Conservation (phyloP, 2,329 filamentous ascomycete genomes). For the Hypoxylon sp. region DNA sequence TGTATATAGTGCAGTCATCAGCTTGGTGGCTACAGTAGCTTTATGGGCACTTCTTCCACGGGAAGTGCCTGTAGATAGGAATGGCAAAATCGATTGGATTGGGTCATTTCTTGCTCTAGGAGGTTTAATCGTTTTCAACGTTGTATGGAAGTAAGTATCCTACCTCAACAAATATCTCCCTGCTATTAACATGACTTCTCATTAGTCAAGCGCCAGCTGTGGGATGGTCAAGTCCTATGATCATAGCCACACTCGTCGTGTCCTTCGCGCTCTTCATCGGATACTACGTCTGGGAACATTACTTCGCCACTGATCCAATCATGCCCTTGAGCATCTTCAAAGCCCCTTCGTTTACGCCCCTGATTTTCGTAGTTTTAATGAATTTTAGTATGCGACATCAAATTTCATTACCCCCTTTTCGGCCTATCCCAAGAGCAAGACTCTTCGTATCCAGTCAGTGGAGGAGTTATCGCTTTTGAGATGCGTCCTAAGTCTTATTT, state of each 20-base stretch:
- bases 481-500: neutral
- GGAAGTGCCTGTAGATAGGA: slow-evolving; percentile 54
- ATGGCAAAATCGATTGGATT: slow-evolving; percentile 59
- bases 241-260: slow-evolving; percentile 57
- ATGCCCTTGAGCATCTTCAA: slow-evolving; percentile 63
- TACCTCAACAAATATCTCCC: neutral
- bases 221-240: slow-evolving; percentile 62
- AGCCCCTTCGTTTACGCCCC: slow-evolving; percentile 60
- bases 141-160: slow-evolving; percentile 65
- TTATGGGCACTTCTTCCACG: slow-evolving; percentile 37
- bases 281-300: slow-evolving; percentile 59
- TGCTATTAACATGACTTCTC: slow-evolving; percentile 1
- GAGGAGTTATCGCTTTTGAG: neutral
- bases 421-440: neutral
- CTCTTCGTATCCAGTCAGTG: neutral
- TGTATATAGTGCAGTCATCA: slow-evolving; percentile 38
- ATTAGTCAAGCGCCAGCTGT: slow-evolving; percentile 60
- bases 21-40: slow-evolving; percentile 32
- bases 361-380: slow-evolving; percentile 61
- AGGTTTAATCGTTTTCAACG: slow-evolving; percentile 64
- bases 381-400: slow-evolving; percentile 51
- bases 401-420: neutral
- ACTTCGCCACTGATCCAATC: slow-evolving; percentile 59
- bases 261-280: slow-evolving; percentile 30
- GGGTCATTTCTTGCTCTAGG: slow-evolving; percentile 59